Evolutionary conservation across 2,329 filamentous ascomycete species (phyloP).

Genomic region (Fragosphaeria purpurea): DNA sequence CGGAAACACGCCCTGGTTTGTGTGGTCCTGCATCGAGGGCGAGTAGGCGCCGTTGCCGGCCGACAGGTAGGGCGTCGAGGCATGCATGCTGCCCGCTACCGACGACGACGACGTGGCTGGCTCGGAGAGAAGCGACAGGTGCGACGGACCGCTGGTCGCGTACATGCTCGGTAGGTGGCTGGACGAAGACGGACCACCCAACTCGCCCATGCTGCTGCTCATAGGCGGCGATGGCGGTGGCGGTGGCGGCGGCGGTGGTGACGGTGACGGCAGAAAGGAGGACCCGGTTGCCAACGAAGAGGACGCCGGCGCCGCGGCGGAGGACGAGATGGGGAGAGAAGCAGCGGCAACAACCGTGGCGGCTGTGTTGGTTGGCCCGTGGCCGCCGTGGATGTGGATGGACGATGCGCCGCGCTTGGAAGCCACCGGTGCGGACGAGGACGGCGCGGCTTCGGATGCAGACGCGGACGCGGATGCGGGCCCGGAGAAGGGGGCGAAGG

Average conservation of each 20-base stretch:
- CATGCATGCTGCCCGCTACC: constrained; percentile 11
- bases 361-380: not conserved
- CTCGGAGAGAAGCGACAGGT: constrained; percentile 42
- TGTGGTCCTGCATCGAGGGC: constrained; percentile 16
- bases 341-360: not conserved
- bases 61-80: constrained; percentile 23
- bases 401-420: too few relatives aligned
- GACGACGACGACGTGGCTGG: constrained; percentile 24
- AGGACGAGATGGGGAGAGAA: not conserved
- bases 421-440: not conserved
- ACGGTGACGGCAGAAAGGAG: constrained; percentile 7
- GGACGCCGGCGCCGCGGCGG: constrained; percentile 3
- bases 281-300: not conserved
- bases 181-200: constrained; percentile 26
- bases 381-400: not conserved
- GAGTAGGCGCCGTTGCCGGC: constrained; percentile 7
- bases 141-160: constrained; percentile 37
- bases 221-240: constrained; percentile 22
- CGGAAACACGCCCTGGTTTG: constrained; percentile 20
- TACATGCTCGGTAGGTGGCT: constrained; percentile 35
- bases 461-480: too few relatives aligned
- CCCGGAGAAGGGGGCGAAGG: too few relatives aligned
- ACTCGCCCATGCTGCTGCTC: constrained; percentile 26
- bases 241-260: constrained; percentile 20
- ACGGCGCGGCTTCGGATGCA: not conserved